Base-by-base conservation (phyloP, 805 yeast species). In the Cyberlindnera veronae region DNA sequence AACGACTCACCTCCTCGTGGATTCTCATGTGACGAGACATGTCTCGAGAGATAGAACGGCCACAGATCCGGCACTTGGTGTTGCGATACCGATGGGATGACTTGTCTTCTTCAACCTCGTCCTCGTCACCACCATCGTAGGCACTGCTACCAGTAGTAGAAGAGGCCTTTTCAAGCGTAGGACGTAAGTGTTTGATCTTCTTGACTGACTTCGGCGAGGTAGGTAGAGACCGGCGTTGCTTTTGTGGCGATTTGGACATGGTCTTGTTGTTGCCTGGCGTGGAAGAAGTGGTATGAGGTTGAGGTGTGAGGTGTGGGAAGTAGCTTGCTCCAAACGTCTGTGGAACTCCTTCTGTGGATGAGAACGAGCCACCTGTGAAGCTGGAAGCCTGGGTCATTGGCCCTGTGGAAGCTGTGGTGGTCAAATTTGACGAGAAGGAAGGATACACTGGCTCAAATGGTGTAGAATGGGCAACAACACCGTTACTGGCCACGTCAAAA, bases 21-120 rank as follows among this genome's bases (percentile, higher is more conserved):
- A 79, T 80, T 44, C 85, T 59, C 65, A 76, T 61, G 55, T 80
- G 87, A 29, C 86, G 61, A 2, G 79, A 68, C 67, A 79, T 67
- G 53, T 80, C 87, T 43, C 87, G 65, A 8, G 74, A 67, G 42
- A 80, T 76, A 38, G 65, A 54, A 46, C 74, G 75, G 10, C 72
- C 68, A 58, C 87, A 80, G 9, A 75, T 59, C 2, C 63, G 66
- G 51, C 86, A 80, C 14, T 19, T 46, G 54, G 17, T 41, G 48
- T 53, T 49, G 44, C 56, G 50, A 31, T n/a, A n/a, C n/a, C n/a
- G n/a, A n/a, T n/a, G n/a, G n/a, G n/a, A n/a, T n/a, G n/a, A n/a
- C n/a, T n/a, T n/a, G n/a, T n/a, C n/a, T n/a, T n/a, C n/a, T n/a
- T n/a, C n/a, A n/a, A n/a, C n/a, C n/a, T n/a, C n/a, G n/a, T n/a